These are phyloP conservation scores for Effrenium voratum DNA, from an alignment of 73 alveolate species.

Conservation along the genomic window DNA sequence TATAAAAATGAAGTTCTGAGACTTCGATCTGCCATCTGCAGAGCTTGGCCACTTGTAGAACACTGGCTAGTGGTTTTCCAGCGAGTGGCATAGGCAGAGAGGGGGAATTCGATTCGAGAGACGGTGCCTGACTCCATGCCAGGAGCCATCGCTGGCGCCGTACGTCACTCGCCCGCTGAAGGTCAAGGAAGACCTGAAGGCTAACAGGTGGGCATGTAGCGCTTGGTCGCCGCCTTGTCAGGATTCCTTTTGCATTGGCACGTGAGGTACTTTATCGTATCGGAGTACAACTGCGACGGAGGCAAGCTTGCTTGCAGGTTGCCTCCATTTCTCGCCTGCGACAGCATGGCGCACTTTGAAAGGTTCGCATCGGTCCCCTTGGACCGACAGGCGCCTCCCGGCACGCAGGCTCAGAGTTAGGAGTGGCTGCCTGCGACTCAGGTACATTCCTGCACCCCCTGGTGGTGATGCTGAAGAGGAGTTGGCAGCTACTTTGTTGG, in stretches of 20 bases:
- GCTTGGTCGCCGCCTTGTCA: background rate
- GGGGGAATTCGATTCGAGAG: too few species aligned
- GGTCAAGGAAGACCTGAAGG: constrained; percentile 73
- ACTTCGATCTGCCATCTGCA: background rate
- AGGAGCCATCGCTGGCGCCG: constrained; percentile 84
- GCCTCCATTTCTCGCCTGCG: background rate
- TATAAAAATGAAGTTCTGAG: background rate
- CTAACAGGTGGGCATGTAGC: constrained; percentile 11
- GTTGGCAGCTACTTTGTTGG: background rate
- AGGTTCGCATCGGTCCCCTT: constrained; percentile 93
- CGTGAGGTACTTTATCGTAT: constrained; percentile 73
- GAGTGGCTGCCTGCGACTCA: background rate
- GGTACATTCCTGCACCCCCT: constrained; percentile 91
- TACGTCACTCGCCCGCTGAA: constrained; percentile 62
- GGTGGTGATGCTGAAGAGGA: constrained; percentile 93
- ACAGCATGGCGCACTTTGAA: background rate
- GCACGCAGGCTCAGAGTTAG: background rate
- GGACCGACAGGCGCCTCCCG: constrained; percentile 69
- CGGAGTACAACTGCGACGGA: constrained; percentile 80
- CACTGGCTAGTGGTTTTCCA: too few species aligned
- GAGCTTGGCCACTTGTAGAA: too few species aligned
- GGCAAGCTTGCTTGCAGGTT: background rate
- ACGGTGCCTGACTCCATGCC: background rate
- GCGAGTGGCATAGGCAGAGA: too few species aligned
- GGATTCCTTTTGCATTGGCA: background rate